Evolutionary conservation across 352 stramenopile genomes (phyloP), one percentile per base, ranked within the genome.

Genomic region (Phytophthora pinifolia): DNA sequence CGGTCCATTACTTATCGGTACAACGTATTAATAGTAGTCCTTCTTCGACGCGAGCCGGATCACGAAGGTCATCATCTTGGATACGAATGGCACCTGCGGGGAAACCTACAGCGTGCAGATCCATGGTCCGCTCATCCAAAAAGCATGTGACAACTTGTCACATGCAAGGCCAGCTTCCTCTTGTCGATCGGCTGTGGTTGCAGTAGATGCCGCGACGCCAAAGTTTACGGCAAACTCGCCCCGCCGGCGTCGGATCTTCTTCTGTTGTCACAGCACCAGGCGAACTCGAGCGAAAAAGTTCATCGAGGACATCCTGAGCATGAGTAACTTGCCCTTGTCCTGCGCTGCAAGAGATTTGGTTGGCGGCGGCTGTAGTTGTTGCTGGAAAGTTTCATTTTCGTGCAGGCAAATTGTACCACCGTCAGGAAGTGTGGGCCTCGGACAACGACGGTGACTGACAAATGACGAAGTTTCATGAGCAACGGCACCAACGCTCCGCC

Each of bases 81-180:
- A 3, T 27, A 27, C 4, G 22, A 27, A 27, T 27, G 22, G 22
- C 22, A 4, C 20, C 20, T 22, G 20, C 20, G 20, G 20, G 20
- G 4, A 27, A 62, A 62, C 25, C 46, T 50, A 29, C 54, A 62
- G 35, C 55, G 2, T 52, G 47, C 38, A 52, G 39, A 63, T 59
- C 48, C 41, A 48, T 27, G 33, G 33, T 59, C 39, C 39, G 30
- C 34, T 43, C 46, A 47, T 46, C 31, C 15, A 41, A 30, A 32
- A 50, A 3, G 14, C 34, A 58, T 22, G 44, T 27, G 35, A 47
- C 53, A n/a, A n/a, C n/a, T n/a, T n/a, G n/a, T n/a, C n/a, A n/a
- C n/a, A n/a, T n/a, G n/a, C n/a, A 30, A 49, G 53, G 30, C 53
- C 32, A 49, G 22, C 10, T 36, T 44, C 31, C 31, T 56, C 37